Evolutionary conservation across 495 filamentous ascomycete genomes (phyloP).

Genomic region (Penicillium samsonianum): DNA sequence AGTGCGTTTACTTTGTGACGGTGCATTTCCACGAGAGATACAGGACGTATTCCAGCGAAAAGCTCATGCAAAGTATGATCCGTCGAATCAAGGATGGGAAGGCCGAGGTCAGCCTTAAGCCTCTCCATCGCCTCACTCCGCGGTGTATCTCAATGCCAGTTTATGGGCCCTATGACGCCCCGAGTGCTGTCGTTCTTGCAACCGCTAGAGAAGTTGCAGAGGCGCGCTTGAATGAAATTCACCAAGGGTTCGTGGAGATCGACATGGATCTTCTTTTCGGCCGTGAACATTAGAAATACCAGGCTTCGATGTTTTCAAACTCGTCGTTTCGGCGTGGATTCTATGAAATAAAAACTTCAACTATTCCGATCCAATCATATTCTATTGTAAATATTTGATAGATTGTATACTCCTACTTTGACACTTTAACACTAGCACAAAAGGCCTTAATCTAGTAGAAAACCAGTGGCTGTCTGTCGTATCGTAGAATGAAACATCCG

Average conservation of each 20-base stretch:
- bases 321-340: too few relatives aligned
- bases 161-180: not conserved
- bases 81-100: not conserved
- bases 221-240: not conserved
- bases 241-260: constrained; percentile 1
- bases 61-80: not conserved
- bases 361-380: not conserved
- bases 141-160: constrained; percentile 2
- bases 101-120: not conserved
- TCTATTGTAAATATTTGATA: not conserved
- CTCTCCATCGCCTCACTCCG: not conserved
- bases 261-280: not conserved
- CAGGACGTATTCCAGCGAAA: not conserved
- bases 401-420: too few relatives aligned
- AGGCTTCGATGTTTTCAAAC: not conserved
- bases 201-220: not conserved
- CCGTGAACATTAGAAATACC: not conserved
- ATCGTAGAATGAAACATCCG: too few relatives aligned
- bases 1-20: constrained; percentile 3
- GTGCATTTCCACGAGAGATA: not conserved
- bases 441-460: too few relatives aligned
- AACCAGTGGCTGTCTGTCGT: too few relatives aligned
- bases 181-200: not conserved
- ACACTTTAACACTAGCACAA: too few relatives aligned
- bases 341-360: not conserved